Base-by-base conservation (phyloP, 495 filamentous ascomycete genomes). In the Letharia lupina region DNA sequence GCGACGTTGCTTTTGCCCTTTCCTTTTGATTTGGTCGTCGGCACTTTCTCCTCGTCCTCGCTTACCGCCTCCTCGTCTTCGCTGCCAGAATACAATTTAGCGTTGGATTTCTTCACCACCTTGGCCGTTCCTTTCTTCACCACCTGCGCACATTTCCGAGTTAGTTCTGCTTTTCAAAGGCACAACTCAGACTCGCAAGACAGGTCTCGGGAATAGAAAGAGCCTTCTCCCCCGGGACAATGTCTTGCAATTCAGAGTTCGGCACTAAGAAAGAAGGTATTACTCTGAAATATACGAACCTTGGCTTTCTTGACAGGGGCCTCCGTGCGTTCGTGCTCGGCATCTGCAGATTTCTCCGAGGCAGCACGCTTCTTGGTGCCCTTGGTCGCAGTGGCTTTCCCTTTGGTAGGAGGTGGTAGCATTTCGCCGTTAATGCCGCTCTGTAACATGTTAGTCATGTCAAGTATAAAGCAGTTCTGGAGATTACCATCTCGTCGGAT, bases 251-350 rank as follows among this genome's bases (percentile, higher is more conserved):
- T 15, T 20, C 44, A 16, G 2, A 9, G 3, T 44, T 44, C 23
- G 23, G 23, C 23, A 28, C 23, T 28, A 28, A 28, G 23, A 28
- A 28, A 28, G 23, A 28, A 28, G 23, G 23, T 28, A 28, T 28
- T 28, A 28, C 23, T 44, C 11, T 2, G 41, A 44, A 12, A 44
- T 9, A 20, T 47, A 47, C 94, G 95, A 16, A 98, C 85, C 73
- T 98, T 50, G 23, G 23, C 23, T 28, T 28, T 28, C 23, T 28
- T 28, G 23, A 28, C 23, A 28, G 23, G 23, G 23, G 23, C 23
- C 23, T 28, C 23, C 23, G 23, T 28, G 23, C 23, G 23, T 28
- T 28, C 23, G 23, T 28, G 23, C 23, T 28, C 23, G 23, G 23
- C 23, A 28, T 28, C 23, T 28, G 23, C 23, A 28, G 23, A 28